Evolutionary conservation across 495 filamentous ascomycete species (phyloP).

Genomic region (Aspergillus kassunensis): DNA sequence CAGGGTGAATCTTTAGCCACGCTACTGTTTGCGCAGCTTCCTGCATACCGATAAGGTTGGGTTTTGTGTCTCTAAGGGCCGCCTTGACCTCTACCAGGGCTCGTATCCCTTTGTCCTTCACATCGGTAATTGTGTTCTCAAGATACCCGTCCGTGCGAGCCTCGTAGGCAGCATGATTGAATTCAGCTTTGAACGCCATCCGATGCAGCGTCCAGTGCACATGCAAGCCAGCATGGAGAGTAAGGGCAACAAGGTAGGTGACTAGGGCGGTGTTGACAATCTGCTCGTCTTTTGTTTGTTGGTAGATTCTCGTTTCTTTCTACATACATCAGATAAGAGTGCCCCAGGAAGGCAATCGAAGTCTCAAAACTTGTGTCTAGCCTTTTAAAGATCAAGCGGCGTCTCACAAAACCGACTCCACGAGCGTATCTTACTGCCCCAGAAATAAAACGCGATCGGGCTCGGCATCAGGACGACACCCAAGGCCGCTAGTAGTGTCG

Average conservation of each 20-base stretch:
- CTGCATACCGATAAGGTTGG: conserved; percentile 4
- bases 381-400: no score
- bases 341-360: no score
- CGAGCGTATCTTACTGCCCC: neutral
- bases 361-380: no score
- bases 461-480: neutral
- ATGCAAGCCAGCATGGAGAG: neutral
- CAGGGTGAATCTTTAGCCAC: conserved; percentile 5
- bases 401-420: conserved; percentile 3
- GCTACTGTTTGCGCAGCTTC: conserved; percentile 14
- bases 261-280: conserved; percentile 17
- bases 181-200: neutral
- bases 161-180: conserved; percentile 6
- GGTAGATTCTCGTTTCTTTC: no score
- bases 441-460: conserved; percentile 3
- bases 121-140: neutral
- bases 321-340: no score
- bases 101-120: no score
- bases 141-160: conserved; percentile 14
- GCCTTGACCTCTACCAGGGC: conserved; percentile 13
- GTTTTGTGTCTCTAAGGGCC: neutral
- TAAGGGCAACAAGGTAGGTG: conserved; percentile 5
- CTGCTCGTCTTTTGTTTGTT: conserved; percentile 14
- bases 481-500: neutral
- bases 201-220: conserved; percentile 3